Evolutionary conservation across 2,329 filamentous ascomycete genomes (phyloP).

Genomic region (Neofusicoccum sp.): DNA sequence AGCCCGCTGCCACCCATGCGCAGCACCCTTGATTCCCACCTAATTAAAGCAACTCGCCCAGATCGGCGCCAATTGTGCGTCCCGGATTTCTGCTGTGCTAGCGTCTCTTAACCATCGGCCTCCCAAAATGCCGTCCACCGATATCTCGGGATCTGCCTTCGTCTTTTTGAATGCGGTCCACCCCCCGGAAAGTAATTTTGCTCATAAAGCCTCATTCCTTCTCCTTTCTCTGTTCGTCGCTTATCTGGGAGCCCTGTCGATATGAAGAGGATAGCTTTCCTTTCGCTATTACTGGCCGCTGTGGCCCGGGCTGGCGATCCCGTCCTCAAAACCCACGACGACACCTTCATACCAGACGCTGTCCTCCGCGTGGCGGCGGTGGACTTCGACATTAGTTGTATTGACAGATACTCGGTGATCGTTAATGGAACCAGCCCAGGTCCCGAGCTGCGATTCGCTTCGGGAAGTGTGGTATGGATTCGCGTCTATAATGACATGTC

Average conservation of each 20-base stretch:
- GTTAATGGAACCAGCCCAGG: constrained; percentile 56
- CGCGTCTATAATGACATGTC: constrained; percentile 59
- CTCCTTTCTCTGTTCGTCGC: background rate
- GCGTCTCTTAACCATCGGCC: background rate
- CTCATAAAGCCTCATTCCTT: background rate
- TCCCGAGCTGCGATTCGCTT: constrained; percentile 47
- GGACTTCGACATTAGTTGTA: constrained; percentile 47
- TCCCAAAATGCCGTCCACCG: background rate
- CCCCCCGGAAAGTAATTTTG: background rate
- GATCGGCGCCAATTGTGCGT: background rate
- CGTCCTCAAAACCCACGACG: constrained; percentile 19
- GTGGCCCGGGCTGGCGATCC: background rate
- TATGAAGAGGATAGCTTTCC: background rate
- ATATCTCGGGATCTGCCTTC: background rate
- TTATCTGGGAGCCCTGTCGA: background rate
- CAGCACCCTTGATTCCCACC: background rate
- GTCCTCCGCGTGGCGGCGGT: constrained; percentile 47
- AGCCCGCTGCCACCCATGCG: background rate
- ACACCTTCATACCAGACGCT: constrained; percentile 42
- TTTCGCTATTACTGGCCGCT: background rate
- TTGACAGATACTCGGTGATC: constrained; percentile 47
- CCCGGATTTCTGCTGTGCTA: background rate
- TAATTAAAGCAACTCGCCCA: background rate
- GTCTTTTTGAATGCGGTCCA: background rate
- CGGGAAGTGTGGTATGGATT: constrained; percentile 53